Conservation (phyloP, 129 eudicot species). For the Helianthus tuberosus region DNA sequence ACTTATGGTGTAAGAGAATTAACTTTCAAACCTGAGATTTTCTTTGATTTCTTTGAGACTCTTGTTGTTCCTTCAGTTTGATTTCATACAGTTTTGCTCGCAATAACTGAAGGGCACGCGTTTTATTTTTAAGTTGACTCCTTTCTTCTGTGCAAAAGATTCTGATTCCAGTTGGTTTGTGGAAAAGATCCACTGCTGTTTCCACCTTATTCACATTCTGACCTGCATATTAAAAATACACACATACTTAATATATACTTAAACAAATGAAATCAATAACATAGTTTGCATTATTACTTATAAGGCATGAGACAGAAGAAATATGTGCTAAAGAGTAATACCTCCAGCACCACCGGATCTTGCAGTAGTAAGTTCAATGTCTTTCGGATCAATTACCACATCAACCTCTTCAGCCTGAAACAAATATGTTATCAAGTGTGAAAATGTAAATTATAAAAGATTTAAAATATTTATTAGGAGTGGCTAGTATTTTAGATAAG, state of each 20-base stretch:
- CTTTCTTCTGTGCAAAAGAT: constrained; percentile 99
- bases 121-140: constrained; percentile 80
- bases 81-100: constrained; percentile 98
- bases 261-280: not conserved
- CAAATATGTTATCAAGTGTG: no score
- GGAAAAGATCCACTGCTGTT: constrained; percentile 95
- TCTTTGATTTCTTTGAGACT: constrained; percentile 76
- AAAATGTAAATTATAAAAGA: no score
- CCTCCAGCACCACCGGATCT: constrained; percentile 99
- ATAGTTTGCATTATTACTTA: no score
- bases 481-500: no score
- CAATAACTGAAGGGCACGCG: constrained; percentile 80
- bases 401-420: constrained; percentile 97
- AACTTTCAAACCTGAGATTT: constrained; percentile 67
- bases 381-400: constrained; percentile 96
- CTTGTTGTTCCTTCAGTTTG: constrained; percentile 95
- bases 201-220: constrained; percentile 99
- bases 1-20: not conserved
- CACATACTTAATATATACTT: constrained; percentile 1
- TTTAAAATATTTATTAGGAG: no score
- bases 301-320: not conserved
- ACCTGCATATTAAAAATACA: constrained; percentile 54
- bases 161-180: constrained; percentile 98
- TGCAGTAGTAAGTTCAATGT: constrained; percentile 96
- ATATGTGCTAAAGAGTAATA: constrained; percentile 41